A percentile compares a stretch with the other conserved stretches of the same genome.
Conservation (phyloP, 73 alveolate species). For the Stentor coeruleus region DNA sequence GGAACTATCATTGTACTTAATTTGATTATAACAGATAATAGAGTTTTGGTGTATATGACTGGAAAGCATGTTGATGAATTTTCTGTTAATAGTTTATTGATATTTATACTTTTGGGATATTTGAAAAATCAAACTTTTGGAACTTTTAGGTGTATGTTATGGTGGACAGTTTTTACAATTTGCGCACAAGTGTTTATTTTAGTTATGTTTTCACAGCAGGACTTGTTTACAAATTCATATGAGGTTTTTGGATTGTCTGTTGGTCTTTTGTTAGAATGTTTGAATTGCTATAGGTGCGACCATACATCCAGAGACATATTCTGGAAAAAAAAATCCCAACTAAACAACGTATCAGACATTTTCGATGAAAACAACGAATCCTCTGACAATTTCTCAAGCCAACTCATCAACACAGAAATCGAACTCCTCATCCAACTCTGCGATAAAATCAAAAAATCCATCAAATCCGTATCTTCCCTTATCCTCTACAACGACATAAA, state of each 20-base stretch:
- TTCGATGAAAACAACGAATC: not conserved
- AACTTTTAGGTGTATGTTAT: not conserved
- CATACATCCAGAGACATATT: not conserved
- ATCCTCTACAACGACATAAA: slow-evolving; percentile 20
- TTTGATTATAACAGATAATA: not conserved
- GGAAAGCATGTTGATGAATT: not conserved
- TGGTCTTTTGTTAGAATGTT: not conserved
- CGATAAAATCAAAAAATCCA: not conserved
- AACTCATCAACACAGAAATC: not conserved
- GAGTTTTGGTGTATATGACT: not conserved
- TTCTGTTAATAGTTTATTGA: not conserved
- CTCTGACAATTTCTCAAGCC: not conserved
- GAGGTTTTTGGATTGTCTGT: not conserved
- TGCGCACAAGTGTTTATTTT: not conserved
- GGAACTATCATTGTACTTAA: not conserved
- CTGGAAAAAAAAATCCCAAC: not conserved
- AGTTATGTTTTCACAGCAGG: not conserved
- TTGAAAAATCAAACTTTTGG: not conserved
- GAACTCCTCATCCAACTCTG: slow-evolving; percentile 4
- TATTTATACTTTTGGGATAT: no score
- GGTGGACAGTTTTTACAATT: not conserved
- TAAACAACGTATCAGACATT: not conserved
- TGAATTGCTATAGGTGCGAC: not conserved
- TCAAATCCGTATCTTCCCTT: not conserved
- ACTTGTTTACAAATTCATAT: no score